Base-by-base conservation (phyloP, 306 rosid species). In the Begonia masoniana region DNA sequence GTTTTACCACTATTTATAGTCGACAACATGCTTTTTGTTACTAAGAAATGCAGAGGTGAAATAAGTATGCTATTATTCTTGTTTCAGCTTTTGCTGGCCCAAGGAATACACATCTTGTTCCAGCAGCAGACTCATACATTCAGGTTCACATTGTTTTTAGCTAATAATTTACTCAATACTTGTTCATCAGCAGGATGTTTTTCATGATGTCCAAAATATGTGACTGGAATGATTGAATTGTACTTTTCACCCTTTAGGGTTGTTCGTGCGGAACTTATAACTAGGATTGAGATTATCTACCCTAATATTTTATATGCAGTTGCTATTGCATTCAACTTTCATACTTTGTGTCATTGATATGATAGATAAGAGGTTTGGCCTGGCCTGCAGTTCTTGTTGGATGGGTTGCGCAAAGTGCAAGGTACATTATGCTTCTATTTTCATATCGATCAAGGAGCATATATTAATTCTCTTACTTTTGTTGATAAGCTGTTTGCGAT, bases 341-440 rank as follows among this genome's bases (percentile, higher is more conserved):
- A 0, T 31, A 31, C 39, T 31, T 31, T 31, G 39, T 31, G 8
- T 31, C 39, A 31, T 6, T 31, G 10, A 56, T 1, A 51, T 66
- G 74, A 55, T 69, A 81, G 88, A 74, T 84, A 72, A 77, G 94
- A 54, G 82, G 88, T 59, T 80, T 84, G 71, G 88, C 94, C 49
- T 84, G 94, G 94, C 88, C 94, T 14, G 87, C 79, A 50, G 54
- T 80, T 71, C 94, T 84, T 68, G 58, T 72, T 60, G 94, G 88
- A 59, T 70, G 66, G 70, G 76, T 84, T 73, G 71, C 88, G 62
- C 94, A 84, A 41, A 80, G 94, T 78, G 94, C 94, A 68, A 84
- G 94, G 94, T 83, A 59, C 56, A 13, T 46, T 35, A 50, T 12
- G 21, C 50, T 60, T 31, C 39, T 31, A 6, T 31, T 31, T 31